Conservation (phyloP, 163 green algal genomes). For the Scenedesmus sp. region DNA sequence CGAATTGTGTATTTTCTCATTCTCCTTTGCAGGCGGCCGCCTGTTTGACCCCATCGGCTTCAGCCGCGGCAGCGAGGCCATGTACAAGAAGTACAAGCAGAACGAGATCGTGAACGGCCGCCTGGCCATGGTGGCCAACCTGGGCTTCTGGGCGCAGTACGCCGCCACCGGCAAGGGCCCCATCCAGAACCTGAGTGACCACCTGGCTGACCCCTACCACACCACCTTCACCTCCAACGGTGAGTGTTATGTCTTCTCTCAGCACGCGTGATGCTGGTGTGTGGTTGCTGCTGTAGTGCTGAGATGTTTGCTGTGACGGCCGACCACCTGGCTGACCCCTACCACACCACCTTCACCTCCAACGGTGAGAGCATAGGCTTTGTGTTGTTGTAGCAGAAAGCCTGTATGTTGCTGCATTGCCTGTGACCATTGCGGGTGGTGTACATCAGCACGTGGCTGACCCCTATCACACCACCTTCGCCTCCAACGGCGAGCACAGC, state of each 20-base stretch:
- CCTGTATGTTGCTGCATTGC: neutral
- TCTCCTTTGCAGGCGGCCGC: conserved; percentile 58
- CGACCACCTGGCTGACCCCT: conserved; percentile 87
- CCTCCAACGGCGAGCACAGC: conserved; percentile 57
- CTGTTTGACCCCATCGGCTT: conserved; percentile 92
- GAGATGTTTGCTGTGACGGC: no score
- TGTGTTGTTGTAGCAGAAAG: neutral
- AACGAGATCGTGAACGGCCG: conserved; percentile 97
- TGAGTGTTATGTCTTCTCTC: neutral
- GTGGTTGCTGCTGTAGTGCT: neutral
- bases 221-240: conserved; percentile 85
- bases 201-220: conserved; percentile 85
- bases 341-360: conserved; percentile 79
- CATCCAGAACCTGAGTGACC: conserved; percentile 88
- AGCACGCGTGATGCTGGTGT: neutral
- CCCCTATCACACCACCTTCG: conserved; percentile 83
- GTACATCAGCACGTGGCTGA: conserved; percentile 79
- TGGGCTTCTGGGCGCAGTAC: conserved; percentile 93
- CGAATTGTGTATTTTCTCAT: no score
- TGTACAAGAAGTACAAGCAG: conserved; percentile 83
- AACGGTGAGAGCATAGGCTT: conserved; percentile 61
- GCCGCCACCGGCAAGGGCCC: conserved; percentile 90
- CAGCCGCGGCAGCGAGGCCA: conserved; percentile 71
- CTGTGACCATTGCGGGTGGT: neutral
- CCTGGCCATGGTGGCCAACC: conserved; percentile 93